Conservation (phyloP, 208 protist genomes). For the Spongospora subterranea region DNA sequence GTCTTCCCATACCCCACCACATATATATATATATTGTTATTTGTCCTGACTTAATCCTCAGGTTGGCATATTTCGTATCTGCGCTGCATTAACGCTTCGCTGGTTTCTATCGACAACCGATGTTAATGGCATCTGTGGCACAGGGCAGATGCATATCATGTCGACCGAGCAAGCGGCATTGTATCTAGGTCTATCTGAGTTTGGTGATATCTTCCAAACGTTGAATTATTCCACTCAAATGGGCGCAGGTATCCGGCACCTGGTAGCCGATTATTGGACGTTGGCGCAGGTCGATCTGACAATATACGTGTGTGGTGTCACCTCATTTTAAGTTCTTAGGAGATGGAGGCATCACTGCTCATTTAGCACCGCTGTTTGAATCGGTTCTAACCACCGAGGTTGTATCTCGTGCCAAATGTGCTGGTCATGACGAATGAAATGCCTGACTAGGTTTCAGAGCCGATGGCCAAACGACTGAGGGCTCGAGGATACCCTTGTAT, state of each 20-base stretch:
- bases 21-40: neutral
- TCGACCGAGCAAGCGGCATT: neutral
- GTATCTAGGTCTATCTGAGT: neutral
- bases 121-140: conserved; percentile 3
- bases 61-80: neutral
- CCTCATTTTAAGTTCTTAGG: neutral
- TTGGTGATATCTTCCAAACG: neutral
- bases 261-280: neutral
- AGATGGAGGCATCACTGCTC: conserved; percentile 30
- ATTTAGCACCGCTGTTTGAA: conserved; percentile 5
- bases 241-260: neutral
- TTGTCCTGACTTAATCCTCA: neutral
- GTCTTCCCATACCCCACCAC: neutral
- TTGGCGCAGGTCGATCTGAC: conserved; percentile 4
- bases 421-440: neutral
- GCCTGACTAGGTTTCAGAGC: conserved; percentile 45
- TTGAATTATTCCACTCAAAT: neutral
- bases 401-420: neutral
- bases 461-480: neutral
- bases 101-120: neutral
- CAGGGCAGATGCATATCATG: conserved; percentile 37
- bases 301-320: neutral
- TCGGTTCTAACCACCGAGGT: conserved; percentile 22
- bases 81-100: neutral
- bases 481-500: neutral